phyloP scores from a whole-genome alignment of 1,139 yeast species.

The Pichia sp. region DNA sequence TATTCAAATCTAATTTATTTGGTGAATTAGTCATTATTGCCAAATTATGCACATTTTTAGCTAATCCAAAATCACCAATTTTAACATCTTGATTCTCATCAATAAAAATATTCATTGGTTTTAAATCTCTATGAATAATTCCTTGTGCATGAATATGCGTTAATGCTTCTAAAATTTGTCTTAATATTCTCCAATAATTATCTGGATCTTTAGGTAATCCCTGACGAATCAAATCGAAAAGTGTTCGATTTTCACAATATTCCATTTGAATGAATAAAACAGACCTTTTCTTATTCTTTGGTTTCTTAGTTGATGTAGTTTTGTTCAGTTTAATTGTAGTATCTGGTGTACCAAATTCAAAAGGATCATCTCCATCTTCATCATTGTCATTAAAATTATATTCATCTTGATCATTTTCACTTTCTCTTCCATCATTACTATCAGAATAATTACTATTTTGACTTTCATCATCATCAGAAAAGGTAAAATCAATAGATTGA shows the following conservation, averaged over 20 bases:
- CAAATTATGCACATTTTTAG: conserved; percentile 65
- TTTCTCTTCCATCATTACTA: conserved; percentile 28
- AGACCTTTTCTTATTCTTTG: conserved; percentile 35
- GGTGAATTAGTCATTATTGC: conserved; percentile 16
- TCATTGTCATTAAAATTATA: conserved; percentile 20
- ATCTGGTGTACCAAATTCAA: conserved; percentile 16
- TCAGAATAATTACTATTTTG: no score
- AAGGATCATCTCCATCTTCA: conserved; percentile 12
- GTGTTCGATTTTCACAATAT: conserved; percentile 90
- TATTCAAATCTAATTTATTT: conserved; percentile 20
- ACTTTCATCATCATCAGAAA: conserved; percentile 38
- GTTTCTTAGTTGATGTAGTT: neutral
- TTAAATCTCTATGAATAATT: conserved; percentile 89
- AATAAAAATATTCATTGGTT: conserved; percentile 93
- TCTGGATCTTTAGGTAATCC: conserved; percentile 67
- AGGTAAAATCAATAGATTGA: conserved; percentile 56
- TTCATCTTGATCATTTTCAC: conserved; percentile 21
- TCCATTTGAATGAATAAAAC: conserved; percentile 91
- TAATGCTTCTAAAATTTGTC: conserved; percentile 87
- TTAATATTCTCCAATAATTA: conserved; percentile 83
- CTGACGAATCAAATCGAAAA: conserved; percentile 71
- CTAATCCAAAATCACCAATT: conserved; percentile 96
- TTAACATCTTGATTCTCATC: conserved; percentile 85
- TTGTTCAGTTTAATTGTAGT: conserved; percentile 5
- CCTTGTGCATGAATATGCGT: conserved; percentile 91